Percentiles rank a stretch among this genome's conserved stretches.
These are phyloP conservation scores for Neurospora terricola DNA, from an alignment of 495 filamentous ascomycete species.

Conservation along the genomic window DNA sequence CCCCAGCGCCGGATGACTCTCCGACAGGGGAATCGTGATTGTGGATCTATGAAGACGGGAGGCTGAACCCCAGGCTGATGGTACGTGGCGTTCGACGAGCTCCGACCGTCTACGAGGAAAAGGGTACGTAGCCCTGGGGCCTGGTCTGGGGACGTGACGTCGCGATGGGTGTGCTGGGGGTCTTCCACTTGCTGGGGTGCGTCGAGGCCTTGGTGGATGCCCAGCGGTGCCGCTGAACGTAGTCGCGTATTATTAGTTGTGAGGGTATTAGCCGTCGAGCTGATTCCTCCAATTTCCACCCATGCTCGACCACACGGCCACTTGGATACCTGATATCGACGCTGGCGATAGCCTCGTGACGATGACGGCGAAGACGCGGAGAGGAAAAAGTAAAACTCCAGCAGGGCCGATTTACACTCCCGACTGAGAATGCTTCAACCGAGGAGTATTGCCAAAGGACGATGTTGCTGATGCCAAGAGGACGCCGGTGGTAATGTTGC, in stretches of 20 bases:
- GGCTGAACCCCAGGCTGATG: conserved; percentile 6
- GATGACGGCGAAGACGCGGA: not conserved
- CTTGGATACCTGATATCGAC: not conserved
- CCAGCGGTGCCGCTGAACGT: not conserved
- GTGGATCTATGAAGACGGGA: conserved; percentile 14
- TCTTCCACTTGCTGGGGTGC: not conserved
- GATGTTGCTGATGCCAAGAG: not conserved
- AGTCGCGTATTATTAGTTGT: not conserved
- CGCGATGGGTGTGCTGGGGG: not conserved
- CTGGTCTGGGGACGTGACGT: not conserved
- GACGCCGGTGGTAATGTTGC: not conserved
- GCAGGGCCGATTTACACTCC: not conserved
- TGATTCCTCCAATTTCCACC: not conserved
- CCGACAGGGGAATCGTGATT: conserved; percentile 10
- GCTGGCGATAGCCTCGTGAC: not conserved
- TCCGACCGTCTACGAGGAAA: not conserved
- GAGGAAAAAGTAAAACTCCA: not conserved
- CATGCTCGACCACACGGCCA: not conserved
- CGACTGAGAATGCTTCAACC: not conserved
- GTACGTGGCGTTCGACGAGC: conserved; percentile 1
- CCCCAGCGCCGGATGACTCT: conserved; percentile 15
- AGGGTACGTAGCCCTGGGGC: not conserved
- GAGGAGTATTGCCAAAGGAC: not conserved
- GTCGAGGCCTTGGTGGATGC: not conserved
- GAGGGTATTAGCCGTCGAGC: not conserved